Base-by-base conservation (phyloP, 805 yeast species). In the Suhomyces pyralidae region DNA sequence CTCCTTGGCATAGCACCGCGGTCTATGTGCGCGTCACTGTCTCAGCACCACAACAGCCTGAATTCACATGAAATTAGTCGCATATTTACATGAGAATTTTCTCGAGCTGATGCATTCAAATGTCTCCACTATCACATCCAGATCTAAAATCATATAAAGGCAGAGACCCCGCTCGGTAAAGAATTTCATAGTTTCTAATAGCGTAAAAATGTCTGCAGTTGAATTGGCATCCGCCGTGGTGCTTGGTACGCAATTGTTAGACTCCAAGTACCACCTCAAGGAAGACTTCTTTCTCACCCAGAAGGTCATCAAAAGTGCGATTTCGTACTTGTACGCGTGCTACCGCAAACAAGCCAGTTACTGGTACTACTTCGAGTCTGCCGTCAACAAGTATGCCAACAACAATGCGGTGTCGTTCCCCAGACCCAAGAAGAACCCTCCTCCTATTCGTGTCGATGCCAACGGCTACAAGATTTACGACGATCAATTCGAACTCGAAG, bases 301-400 rank as follows among this genome's bases (percentile, higher is more conserved):
- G 15, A 76, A 73, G 45, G 76, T 78, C 28, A 52, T 79, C 12
- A 61, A 67, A 30, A 64, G 67, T 30, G 78, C 78, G 3, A 52
- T 74, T 10, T 76, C 76, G 2, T 84, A 77, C 58, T 65, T 73
- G 8, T 68, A 68, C 58, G 64, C 64, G 48, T 60, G 65, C 12
- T 62, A 63, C 40, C 61, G 75, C 24, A 76, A 76, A 40, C 71
- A 67, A 51, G 81, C 85, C 49, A 84, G 85, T 59, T 79, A 80
- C 60, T 90, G 94, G 91, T 85, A 88, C 65, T 58, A 70, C 15
- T 82, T 90, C 58, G 96, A 87, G 58, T 57, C 69, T 25, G 68
- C 79, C n/a, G 91, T 78, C 3, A 51, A 62, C 24, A 65, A 69
- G 51, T 61, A 80, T 56, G 83, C 86, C 4, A 67, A 82, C 56